Conservation (phyloP, 345 rosid genomes). For the Brassica cretica region DNA sequence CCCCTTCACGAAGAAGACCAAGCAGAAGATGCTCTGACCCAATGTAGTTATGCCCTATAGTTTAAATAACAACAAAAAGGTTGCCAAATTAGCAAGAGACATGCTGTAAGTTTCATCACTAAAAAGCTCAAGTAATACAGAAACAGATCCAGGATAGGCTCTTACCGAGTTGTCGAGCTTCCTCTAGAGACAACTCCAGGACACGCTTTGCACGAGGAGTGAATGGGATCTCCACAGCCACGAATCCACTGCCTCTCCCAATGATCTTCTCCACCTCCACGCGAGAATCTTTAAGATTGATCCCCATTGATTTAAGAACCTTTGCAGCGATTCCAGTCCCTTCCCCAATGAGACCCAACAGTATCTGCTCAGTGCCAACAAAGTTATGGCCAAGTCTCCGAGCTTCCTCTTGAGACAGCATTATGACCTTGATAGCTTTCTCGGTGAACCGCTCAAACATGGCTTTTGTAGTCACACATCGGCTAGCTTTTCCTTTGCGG, state of each 20-base stretch:
- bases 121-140: not conserved
- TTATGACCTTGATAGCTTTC: constrained; percentile 86
- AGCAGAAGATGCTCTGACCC: constrained; percentile 99
- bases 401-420: constrained; percentile 97
- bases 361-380: constrained; percentile 91
- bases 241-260: constrained; percentile 91
- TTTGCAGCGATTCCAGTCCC: constrained; percentile 95
- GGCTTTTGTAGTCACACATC: constrained; percentile 54
- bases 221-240: constrained; percentile 90
- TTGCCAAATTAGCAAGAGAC: not conserved
- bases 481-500: constrained; percentile 49
- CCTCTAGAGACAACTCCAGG: constrained; percentile 81
- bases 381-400: constrained; percentile 85
- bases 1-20: constrained; percentile 96
- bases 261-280: constrained; percentile 89
- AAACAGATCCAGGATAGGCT: not conserved
- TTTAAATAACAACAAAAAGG: constrained; percentile 14
- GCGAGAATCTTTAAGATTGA: constrained; percentile 86
- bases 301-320: constrained; percentile 92
- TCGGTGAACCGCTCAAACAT: constrained; percentile 94
- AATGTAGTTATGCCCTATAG: constrained; percentile 92
- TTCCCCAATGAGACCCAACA: constrained; percentile 86
- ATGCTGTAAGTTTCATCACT: not conserved
- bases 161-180: constrained; percentile 86
- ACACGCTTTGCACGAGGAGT: constrained; percentile 95